Evolutionary conservation across 73 alveolate genomes (phyloP), one percentile per base, ranked within the genome.

Genomic region (Paramecium caudatum): DNA sequence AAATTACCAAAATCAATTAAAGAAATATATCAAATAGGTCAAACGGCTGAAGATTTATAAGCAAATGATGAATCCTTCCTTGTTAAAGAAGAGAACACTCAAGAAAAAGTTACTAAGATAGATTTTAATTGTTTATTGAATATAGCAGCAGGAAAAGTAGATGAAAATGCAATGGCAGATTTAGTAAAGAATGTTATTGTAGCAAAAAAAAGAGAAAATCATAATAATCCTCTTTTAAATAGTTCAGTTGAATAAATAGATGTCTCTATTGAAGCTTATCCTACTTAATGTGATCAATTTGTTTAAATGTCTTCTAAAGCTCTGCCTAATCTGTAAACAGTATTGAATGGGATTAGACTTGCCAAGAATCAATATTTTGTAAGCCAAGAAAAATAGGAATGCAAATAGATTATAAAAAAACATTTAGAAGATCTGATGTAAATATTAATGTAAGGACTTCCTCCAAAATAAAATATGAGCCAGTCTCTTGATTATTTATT

Each of bases 141-240:
- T 32, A 68, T 68, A 1, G 84, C 84, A 25, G 84, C 61, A n/a
- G 84, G 84, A 10, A 10, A 68, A 34, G 50, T 68, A 0, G 84
- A 68, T 68, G 84, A 68, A 17, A 34, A 34, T 32, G 37, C 84
- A 5, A 34, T 68, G 84, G 47, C 47, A 17, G 84, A 68, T 32
- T 68, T 68, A 68, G 84, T 68, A 25, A 68, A 68, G 34, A 68
- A 68, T 68, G 84, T 68, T 34, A 34, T 34, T 15, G 27, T 68
- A 12, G 84, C 84, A 0, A 68, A 68, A 68, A 32, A 37, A 19
- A 68, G 34, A 43, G 61, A 68, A 68, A 7, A 41, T 41, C 61
- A 10, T 32, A 37, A 34, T 12, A 68, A 68, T 34, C 50, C 47
- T 0, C 61, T 34, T 27, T 34, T 37, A 37, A 68, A 68, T 34